These are phyloP conservation scores for Rhodomyrtus tomentosa DNA, from an alignment of 345 rosid genomes.

Conservation along the genomic window DNA sequence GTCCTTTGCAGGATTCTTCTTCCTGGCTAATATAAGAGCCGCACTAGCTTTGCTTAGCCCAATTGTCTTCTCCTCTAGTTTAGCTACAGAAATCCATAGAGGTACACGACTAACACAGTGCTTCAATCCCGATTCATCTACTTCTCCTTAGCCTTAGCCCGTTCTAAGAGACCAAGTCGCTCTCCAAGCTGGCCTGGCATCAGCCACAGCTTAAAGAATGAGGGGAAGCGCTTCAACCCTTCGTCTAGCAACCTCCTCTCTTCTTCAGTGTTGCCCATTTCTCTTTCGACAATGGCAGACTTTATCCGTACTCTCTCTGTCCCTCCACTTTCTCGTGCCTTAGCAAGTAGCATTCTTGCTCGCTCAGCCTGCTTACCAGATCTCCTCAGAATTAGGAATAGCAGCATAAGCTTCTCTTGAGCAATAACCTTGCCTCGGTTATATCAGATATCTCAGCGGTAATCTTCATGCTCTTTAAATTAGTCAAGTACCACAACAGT, in stretches of 20 bases:
- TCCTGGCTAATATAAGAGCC: conserved; percentile 65
- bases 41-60: conserved; percentile 83
- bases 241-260: conserved; percentile 78
- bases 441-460: conserved; percentile 90
- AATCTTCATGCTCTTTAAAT: conserved; percentile 85
- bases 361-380: too few relatives aligned
- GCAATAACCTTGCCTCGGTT: conserved; percentile 75
- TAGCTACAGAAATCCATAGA: conserved; percentile 75
- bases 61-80: conserved; percentile 63
- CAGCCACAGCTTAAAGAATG: conserved; percentile 84
- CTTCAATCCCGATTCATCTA: conserved; percentile 54
- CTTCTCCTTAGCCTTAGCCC: conserved; percentile 61
- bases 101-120: conserved; percentile 57
- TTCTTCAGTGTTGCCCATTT: conserved; percentile 58
- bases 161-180: conserved; percentile 43
- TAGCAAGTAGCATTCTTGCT: conserved; percentile 63
- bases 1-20: conserved; percentile 63
- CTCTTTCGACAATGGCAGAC: conserved; percentile 93
- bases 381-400: too few relatives aligned
- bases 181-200: conserved; percentile 96
- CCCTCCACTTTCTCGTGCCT: conserved; percentile 94
- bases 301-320: conserved; percentile 98
- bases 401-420: too few relatives aligned
- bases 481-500: conserved; percentile 87
- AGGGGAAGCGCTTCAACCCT: conserved; percentile 73